Evolutionary conservation across 768 basidiomycete species (phyloP).

Genomic region (Boletus subparvulus): DNA sequence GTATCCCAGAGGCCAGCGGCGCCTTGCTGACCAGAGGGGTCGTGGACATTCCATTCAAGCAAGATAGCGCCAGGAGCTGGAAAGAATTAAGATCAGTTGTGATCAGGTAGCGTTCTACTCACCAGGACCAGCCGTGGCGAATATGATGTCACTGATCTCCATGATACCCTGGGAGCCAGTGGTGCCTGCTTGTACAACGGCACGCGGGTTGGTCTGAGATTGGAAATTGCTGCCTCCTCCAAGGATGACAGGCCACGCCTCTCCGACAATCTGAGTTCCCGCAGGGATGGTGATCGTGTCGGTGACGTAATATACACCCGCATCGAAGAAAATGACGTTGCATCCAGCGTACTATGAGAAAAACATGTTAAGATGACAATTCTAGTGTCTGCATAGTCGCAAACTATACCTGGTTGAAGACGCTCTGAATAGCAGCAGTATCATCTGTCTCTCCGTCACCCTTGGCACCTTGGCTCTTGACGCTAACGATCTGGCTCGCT

Average conservation of each 20-base stretch:
- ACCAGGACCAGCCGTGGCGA: constrained; percentile 54
- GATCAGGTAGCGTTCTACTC: background rate
- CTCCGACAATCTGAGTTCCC: constrained; percentile 48
- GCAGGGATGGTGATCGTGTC: constrained; percentile 48
- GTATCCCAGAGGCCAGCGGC: constrained; percentile 54
- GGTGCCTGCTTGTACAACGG: constrained; percentile 46
- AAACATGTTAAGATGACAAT: background rate
- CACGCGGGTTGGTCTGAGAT: constrained; percentile 38
- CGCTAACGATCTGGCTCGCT: constrained; percentile 64
- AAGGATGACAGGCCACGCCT: constrained; percentile 50
- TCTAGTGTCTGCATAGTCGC: background rate
- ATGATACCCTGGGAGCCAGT: constrained; percentile 46
- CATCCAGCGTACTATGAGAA: constrained; percentile 56
- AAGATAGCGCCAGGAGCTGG: constrained; percentile 46
- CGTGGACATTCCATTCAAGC: constrained; percentile 61
- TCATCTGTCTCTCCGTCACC: constrained; percentile 79
- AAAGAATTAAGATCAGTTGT: background rate
- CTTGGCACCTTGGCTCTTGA: constrained; percentile 63
- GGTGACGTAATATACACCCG: constrained; percentile 50
- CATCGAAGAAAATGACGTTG: constrained; percentile 82
- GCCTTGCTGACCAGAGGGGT: constrained; percentile 51
- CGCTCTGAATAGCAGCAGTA: constrained; percentile 58
- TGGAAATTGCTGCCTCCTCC: constrained; percentile 43
- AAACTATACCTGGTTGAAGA: constrained; percentile 50
- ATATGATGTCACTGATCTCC: constrained; percentile 66